These are phyloP conservation scores for Schizosaccharomyces lindneri DNA, from an alignment of 805 yeast species.

Conservation along the genomic window DNA sequence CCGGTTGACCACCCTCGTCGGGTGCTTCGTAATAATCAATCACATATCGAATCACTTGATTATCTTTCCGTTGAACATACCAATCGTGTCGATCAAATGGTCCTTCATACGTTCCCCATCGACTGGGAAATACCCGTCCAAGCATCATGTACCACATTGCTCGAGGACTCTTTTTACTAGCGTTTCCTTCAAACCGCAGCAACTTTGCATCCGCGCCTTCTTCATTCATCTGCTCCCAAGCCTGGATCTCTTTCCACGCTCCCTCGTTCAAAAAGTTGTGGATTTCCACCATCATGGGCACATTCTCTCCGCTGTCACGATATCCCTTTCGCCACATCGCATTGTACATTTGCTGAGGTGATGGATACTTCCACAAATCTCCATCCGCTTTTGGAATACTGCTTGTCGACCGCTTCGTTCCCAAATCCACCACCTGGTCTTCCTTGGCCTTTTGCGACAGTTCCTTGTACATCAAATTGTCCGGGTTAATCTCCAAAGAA, in stretches of 20 bases:
- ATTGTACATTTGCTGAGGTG: constrained; percentile 96
- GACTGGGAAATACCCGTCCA: constrained; percentile 45
- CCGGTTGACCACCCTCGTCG: constrained; percentile 69
- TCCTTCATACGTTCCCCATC: constrained; percentile 39
- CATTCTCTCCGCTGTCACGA: constrained; percentile 73
- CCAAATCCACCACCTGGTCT: constrained; percentile 54
- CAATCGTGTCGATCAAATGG: constrained; percentile 98
- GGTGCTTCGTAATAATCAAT: constrained; percentile 94
- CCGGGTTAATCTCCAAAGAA: constrained; percentile 31
- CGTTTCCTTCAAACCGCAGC: constrained; percentile 72
- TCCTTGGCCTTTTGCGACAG: constrained; percentile 39
- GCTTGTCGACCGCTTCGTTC: constrained; percentile 64
- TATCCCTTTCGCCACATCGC: constrained; percentile 94
- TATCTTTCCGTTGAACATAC: constrained; percentile 54
- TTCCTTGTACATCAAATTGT: constrained; percentile 68
- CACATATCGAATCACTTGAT: constrained; percentile 55
- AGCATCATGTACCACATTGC: constrained; percentile 45
- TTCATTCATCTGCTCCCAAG: constrained; percentile 69
- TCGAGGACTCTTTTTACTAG: constrained; percentile 65
- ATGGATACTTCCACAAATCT: constrained; percentile 86
- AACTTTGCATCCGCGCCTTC: constrained; percentile 42
- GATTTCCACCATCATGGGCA: constrained; percentile 86
- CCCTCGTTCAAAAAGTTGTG: constrained; percentile 93
- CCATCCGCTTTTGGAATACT: constrained; percentile 62
- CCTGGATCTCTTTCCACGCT: constrained; percentile 82